These are phyloP conservation scores for Suillus brevipes DNA, from an alignment of 768 basidiomycete genomes.

Conservation along the genomic window DNA sequence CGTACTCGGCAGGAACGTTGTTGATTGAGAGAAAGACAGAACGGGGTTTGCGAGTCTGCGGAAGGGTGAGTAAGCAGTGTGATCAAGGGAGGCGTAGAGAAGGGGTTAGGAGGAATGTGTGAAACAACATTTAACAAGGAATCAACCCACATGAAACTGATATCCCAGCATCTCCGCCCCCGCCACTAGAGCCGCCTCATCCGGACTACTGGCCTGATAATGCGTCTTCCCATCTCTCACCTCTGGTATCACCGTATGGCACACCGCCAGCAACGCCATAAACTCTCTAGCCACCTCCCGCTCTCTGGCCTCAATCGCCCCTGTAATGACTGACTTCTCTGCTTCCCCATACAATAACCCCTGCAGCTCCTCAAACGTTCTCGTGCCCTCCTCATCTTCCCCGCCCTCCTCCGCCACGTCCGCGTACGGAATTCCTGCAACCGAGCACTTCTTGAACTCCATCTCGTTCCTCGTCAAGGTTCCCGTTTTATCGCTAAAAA, in stretches of 20 bases:
- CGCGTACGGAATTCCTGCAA: slow-evolving; percentile 87
- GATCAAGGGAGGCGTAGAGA: background rate
- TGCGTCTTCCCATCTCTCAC: slow-evolving; percentile 83
- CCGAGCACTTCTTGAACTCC: slow-evolving; percentile 91
- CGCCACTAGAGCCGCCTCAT: slow-evolving; percentile 93
- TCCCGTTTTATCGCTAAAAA: slow-evolving; percentile 94
- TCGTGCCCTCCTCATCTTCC: slow-evolving; percentile 62
- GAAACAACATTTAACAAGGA: background rate
- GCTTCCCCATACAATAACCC: slow-evolving; percentile 46
- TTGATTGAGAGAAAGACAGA: slow-evolving; percentile 87
- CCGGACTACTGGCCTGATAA: slow-evolving; percentile 96
- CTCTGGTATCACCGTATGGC: slow-evolving; percentile 98
- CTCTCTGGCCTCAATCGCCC: slow-evolving; percentile 30
- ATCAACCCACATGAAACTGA: slow-evolving; percentile 80
- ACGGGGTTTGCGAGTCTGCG: slow-evolving; percentile 90
- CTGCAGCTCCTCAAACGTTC: slow-evolving; percentile 76
- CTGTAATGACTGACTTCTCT: slow-evolving; percentile 28
- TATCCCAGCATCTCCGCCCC: slow-evolving; percentile 93
- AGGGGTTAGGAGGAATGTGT: background rate
- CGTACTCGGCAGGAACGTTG: slow-evolving; percentile 74
- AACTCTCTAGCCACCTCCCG: slow-evolving; percentile 66
- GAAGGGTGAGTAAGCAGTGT: background rate
- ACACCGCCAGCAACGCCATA: slow-evolving; percentile 85
- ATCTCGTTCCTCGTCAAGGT: slow-evolving; percentile 97
- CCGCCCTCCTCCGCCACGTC: slow-evolving; percentile 90